Evolutionary conservation across 78 protist genomes (phyloP), one percentile per base, ranked within the genome.

Genomic region (Planoprotostelium fungivorum): DNA sequence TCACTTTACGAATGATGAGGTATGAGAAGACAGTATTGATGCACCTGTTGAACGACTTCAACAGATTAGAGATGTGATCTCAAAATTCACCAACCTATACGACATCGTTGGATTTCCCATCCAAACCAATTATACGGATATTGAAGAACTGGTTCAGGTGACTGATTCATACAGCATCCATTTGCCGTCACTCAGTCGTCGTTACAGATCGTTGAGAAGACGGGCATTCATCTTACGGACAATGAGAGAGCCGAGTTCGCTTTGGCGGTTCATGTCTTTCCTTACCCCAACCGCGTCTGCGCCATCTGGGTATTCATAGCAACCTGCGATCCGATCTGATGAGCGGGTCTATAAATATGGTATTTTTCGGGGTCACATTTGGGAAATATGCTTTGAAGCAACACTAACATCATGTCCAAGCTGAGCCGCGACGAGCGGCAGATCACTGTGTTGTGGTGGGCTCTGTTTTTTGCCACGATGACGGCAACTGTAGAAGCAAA

Each of bases 301-400:
- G 34, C 90, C 37, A 84, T 91, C 35, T 87, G 89, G 88, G 90
- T 91, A 9, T 91, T 83, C 87, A 25, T 87, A 23, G 90, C 73
- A 51, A 51, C 73, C 5, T 51, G 73, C 16, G 73, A 51, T 16
- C 73, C 73, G 73, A 16, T 16, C 16, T 51, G 73, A 51, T 5
- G 73, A 51, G 31, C 16, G 16, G 5, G 73, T 51, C 5, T 51
- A 51, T 51, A n/a, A n/a, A n/a, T n/a, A n/a, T n/a, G n/a, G n/a
- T n/a, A n/a, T n/a, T n/a, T n/a, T n/a, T n/a, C n/a, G n/a, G n/a
- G n/a, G n/a, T n/a, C n/a, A n/a, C n/a, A n/a, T n/a, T n/a, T n/a
- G n/a, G n/a, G n/a, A n/a, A n/a, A n/a, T n/a, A n/a, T n/a, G n/a
- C n/a, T n/a, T n/a, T n/a, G n/a, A n/a, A n/a, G n/a, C n/a, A n/a